Base-by-base conservation (phyloP, 139 green algal genomes). In the Zygnema circumcarinatum region DNA sequence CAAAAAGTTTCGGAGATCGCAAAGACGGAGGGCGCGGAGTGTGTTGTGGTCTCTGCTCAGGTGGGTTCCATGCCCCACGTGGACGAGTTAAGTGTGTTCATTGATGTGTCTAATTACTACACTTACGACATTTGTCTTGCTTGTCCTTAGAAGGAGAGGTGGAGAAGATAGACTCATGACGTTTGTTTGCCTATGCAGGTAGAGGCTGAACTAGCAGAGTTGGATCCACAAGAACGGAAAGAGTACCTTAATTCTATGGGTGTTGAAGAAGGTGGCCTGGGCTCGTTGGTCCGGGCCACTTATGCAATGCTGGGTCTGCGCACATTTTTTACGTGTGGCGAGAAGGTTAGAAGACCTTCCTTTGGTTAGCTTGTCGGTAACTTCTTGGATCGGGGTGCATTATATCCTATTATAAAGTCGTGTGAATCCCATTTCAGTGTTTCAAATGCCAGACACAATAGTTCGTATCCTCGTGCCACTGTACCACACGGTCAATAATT, bases 271-370 rank as follows among this genome's bases (percentile, higher is more conserved):
- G 94, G 96, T 25, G 96, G 97, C 47, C 91, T 99, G 76, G 76
- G 81, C 2, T 88, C 85, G 16, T 91, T 97, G 36, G 87, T 94
- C 38, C 39, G 75, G 32, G 83, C 79, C 87, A 74, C 87, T 84
- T 99, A 99, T 92, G 88, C 83, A 31, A 93, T 95, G 54, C 94
- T 99, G 36, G 96, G 96, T 1, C 93, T 99, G 86, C 91, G 94
- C 25, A 99, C 97, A 0, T 99, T 98, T 94, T 99, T 98, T 94
- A 99, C 97, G 0, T 96, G 94, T 2, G 96, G 96, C 0, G 96
- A 98, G 75, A 97, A 99, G 93, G 97, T 98, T 62, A 16, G 47
- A n/a, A n/a, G n/a, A n/a, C n/a, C n/a, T n/a, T n/a, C n/a, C n/a
- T n/a, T n/a, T n/a, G n/a, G n/a, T n/a, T n/a, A n/a, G n/a, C n/a